Conservation (phyloP, 2,329 filamentous ascomycete genomes). For the Fusarium falciforme region DNA sequence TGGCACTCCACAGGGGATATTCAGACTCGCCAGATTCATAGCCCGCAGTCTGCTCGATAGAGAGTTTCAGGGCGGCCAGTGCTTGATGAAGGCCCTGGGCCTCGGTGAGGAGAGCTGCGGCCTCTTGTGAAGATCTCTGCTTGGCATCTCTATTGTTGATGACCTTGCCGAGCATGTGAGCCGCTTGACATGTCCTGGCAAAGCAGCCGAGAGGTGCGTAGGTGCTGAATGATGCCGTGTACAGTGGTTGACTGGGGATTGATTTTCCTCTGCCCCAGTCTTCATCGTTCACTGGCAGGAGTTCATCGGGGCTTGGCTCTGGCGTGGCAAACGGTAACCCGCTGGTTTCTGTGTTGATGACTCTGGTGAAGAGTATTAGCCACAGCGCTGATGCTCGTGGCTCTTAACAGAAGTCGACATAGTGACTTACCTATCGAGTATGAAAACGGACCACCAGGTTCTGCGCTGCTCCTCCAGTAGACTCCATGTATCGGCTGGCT, state of each 20-base stretch:
- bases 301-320: constrained; percentile 18
- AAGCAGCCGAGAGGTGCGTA: constrained; percentile 19
- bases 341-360: constrained; percentile 16
- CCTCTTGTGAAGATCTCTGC: background rate
- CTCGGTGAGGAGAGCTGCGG: constrained; percentile 17
- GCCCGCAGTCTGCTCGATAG: background rate
- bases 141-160: constrained; percentile 18
- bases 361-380: background rate
- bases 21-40: background rate
- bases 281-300: constrained; percentile 34
- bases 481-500: constrained; percentile 26
- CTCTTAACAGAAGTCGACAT: too few species aligned
- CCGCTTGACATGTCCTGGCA: constrained; percentile 34
- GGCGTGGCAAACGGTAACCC: constrained; percentile 9
- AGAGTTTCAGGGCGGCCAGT: constrained; percentile 11
- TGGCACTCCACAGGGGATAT: background rate
- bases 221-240: constrained; percentile 23
- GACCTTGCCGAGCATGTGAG: constrained; percentile 35
- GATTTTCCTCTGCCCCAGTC: constrained; percentile 33
- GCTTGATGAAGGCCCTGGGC: constrained; percentile 25
- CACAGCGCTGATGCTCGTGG: background rate
- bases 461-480: constrained; percentile 32
- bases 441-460: constrained; percentile 35
- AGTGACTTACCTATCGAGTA: constrained; percentile 31
- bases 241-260: constrained; percentile 26